Conservation (phyloP, 2,329 filamentous ascomycete genomes). For the Pseudodiploospora longispora region DNA sequence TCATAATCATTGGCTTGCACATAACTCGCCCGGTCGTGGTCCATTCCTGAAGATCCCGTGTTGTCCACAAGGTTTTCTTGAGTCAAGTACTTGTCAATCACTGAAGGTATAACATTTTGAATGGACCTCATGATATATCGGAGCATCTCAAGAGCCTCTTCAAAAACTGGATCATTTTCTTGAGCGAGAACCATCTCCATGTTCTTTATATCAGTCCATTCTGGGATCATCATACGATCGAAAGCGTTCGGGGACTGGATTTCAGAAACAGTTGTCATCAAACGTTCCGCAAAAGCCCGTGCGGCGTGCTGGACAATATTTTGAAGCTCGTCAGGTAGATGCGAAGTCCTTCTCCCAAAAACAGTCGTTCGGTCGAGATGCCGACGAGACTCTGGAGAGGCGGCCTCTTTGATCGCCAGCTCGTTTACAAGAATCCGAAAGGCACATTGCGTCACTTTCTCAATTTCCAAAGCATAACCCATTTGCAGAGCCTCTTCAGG, state of each 20-base stretch:
- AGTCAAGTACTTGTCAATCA: slow-evolving; percentile 8
- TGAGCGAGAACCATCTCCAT: slow-evolving; percentile 19
- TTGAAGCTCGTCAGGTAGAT: slow-evolving; percentile 44
- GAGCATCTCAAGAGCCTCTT: slow-evolving; percentile 12
- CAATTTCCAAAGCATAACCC: slow-evolving; percentile 37
- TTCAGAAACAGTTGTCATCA: slow-evolving; percentile 15
- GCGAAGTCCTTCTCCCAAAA: slow-evolving; percentile 40
- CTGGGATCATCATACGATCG: slow-evolving; percentile 17
- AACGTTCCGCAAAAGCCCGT: slow-evolving; percentile 40
- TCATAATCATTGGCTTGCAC: slow-evolving; percentile 22
- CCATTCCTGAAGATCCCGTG: slow-evolving; percentile 14
- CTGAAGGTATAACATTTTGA: slow-evolving; percentile 8
- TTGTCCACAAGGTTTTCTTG: slow-evolving; percentile 6
- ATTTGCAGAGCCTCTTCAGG: slow-evolving; percentile 55
- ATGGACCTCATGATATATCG: slow-evolving; percentile 16
- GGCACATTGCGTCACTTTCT: slow-evolving; percentile 35
- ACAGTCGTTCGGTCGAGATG: slow-evolving; percentile 19
- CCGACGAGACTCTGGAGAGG: slow-evolving; percentile 3
- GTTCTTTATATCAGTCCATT: slow-evolving; percentile 25
- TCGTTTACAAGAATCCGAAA: slow-evolving; percentile 58
- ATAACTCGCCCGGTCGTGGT: slow-evolving; percentile 30
- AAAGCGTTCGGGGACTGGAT: slow-evolving; percentile 23
- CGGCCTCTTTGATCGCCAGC: slow-evolving; percentile 41
- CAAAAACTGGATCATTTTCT: slow-evolving; percentile 1
- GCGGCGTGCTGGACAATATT: slow-evolving; percentile 53